Evolutionary conservation across 2,329 filamentous ascomycete genomes (phyloP).

Genomic region (Elsinoe australis): DNA sequence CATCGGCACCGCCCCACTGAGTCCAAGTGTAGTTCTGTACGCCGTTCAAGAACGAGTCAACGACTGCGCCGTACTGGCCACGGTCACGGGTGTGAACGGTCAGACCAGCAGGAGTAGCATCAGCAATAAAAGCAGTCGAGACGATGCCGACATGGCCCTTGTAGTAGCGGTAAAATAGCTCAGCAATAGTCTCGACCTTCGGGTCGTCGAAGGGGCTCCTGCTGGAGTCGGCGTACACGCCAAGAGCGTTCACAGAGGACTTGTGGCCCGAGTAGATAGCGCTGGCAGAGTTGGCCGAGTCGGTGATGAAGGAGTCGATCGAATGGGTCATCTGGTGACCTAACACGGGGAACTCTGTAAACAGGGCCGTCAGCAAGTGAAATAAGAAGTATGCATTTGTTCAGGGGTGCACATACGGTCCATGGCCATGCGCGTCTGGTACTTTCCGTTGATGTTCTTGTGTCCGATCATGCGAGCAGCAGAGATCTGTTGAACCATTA

Average conservation of each 20-base stretch:
- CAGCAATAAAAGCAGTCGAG: constrained; percentile 71
- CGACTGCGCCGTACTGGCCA: constrained; percentile 59
- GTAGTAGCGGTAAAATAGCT: constrained; percentile 64
- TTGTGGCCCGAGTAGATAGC: constrained; percentile 79
- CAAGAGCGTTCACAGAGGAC: constrained; percentile 72
- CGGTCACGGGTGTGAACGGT: constrained; percentile 66
- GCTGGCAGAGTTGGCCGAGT: constrained; percentile 77
- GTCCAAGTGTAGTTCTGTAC: constrained; percentile 77
- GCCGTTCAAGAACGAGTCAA: constrained; percentile 69
- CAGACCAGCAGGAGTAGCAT: constrained; percentile 73
- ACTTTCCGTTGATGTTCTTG: constrained; percentile 77
- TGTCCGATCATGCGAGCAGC: constrained; percentile 75
- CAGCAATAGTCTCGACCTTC: constrained; percentile 76
- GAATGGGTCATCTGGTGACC: constrained; percentile 87
- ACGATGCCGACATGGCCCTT: constrained; percentile 56
- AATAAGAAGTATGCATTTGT: no score
- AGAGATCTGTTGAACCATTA: no score
- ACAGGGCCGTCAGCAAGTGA: no score
- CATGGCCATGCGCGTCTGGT: constrained; percentile 61
- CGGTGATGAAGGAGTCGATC: constrained; percentile 76
- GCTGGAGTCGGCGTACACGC: constrained; percentile 73
- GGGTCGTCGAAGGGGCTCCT: constrained; percentile 69
- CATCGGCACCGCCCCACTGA: constrained; percentile 64
- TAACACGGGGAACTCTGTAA: constrained; percentile 72
- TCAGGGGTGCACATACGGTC: no score